Evolutionary conservation across 1,139 yeast genomes (phyloP).

Genomic region (Taphrina deformans): DNA sequence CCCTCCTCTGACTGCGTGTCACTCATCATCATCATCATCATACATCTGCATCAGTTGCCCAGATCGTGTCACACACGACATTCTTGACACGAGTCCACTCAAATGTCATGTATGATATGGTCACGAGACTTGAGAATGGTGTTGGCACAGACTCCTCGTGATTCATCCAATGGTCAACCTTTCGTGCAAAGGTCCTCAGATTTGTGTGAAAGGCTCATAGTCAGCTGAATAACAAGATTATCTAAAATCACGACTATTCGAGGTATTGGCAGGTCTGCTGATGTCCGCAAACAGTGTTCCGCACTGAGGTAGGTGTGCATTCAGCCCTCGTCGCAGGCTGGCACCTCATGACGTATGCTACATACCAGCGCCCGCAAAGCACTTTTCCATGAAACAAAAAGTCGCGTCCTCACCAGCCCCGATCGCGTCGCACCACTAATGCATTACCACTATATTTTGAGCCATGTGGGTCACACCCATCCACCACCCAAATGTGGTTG

Average conservation of each 20-base stretch:
- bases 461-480: neutral
- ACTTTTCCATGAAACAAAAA: neutral
- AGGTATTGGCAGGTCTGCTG: neutral
- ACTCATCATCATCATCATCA: neutral
- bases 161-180: too few relatives aligned
- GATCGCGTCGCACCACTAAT: constrained; percentile 7
- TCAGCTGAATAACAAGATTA: neutral
- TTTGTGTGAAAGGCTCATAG: neutral
- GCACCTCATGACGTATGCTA: neutral
- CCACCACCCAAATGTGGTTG: neutral
- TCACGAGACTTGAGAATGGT: neutral
- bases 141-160: too few relatives aligned
- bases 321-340: neutral
- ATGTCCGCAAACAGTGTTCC: neutral
- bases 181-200: too few relatives aligned
- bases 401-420: neutral
- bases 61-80: too few relatives aligned
- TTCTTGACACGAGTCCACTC: too few relatives aligned
- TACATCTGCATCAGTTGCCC: neutral
- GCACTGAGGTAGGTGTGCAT: neutral
- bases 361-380: neutral
- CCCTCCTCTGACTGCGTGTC: too few relatives aligned
- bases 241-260: neutral
- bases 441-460: constrained; percentile 5
- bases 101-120: neutral